Evolutionary conservation across 768 basidiomycete species (phyloP).

Genomic region (Leccinum ochraceum): DNA sequence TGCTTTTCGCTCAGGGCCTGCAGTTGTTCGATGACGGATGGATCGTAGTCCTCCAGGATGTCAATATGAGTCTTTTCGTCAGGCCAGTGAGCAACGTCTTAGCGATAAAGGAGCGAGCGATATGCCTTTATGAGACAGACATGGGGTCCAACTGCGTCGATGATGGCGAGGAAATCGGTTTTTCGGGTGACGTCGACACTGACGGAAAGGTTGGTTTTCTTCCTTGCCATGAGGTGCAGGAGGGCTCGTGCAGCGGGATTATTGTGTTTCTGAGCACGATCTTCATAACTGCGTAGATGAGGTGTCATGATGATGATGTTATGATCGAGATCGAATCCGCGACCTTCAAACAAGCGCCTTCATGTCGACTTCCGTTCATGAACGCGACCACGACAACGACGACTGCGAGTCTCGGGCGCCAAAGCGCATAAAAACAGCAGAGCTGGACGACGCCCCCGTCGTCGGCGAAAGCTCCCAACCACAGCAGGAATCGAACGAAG

Average conservation of each 20-base stretch:
- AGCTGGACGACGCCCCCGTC: slow-evolving; percentile 13
- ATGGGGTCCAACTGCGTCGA: slow-evolving; percentile 85
- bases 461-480: slow-evolving; percentile 7
- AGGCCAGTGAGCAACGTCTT: slow-evolving; percentile 26
- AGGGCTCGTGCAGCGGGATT: slow-evolving; percentile 82
- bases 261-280: slow-evolving; percentile 54
- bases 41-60: slow-evolving; percentile 89
- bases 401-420: slow-evolving; percentile 36
- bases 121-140: slow-evolving; percentile 93
- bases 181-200: slow-evolving; percentile 91
- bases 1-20: slow-evolving; percentile 72
- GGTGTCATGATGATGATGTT: slow-evolving; percentile 23
- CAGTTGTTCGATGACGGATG: slow-evolving; percentile 65
- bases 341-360: neutral
- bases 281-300: slow-evolving; percentile 56
- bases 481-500: neutral
- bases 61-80: slow-evolving; percentile 88
- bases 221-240: slow-evolving; percentile 80
- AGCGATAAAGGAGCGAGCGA: slow-evolving; percentile 9
- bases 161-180: slow-evolving; percentile 77
- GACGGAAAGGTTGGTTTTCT: slow-evolving; percentile 90
- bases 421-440: slow-evolving; percentile 41
- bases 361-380: slow-evolving; percentile 40
- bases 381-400: slow-evolving; percentile 55
- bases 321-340: neutral